Evolutionary conservation across 1,139 yeast genomes (phyloP).

Genomic region (Yamadazyma siamensis): DNA sequence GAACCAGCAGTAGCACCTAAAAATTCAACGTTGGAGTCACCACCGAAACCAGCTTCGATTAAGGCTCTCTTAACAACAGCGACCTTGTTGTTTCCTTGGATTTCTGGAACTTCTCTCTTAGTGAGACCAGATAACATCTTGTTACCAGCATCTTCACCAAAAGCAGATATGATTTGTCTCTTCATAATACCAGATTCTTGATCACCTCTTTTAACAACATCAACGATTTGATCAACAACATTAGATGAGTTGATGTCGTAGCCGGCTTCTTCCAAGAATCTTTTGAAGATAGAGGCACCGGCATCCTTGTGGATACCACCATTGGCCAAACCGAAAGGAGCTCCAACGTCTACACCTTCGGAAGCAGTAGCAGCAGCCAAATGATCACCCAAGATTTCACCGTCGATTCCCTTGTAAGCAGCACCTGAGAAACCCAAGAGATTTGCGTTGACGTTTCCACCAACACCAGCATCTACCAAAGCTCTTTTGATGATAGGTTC

Average conservation of each 20-base stretch:
- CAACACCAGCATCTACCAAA: slow-evolving; percentile 13
- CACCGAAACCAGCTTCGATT: slow-evolving; percentile 11
- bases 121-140: slow-evolving; percentile 9
- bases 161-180: slow-evolving; percentile 13
- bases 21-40: slow-evolving; percentile 6
- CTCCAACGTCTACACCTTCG: slow-evolving; percentile 9
- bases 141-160: slow-evolving; percentile 11
- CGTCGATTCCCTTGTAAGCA: slow-evolving; percentile 11
- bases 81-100: slow-evolving; percentile 10
- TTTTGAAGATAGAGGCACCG: slow-evolving; percentile 11
- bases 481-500: slow-evolving; percentile 14
- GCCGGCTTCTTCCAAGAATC: slow-evolving; percentile 12
- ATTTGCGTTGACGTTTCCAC: slow-evolving; percentile 10
- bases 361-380: slow-evolving; percentile 13
- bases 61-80: slow-evolving; percentile 11
- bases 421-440: slow-evolving; percentile 11
- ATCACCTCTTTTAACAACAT: slow-evolving; percentile 9
- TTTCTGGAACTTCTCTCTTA: slow-evolving; percentile 8
- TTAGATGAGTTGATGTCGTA: slow-evolving; percentile 9
- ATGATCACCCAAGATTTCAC: slow-evolving; percentile 11
- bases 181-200: slow-evolving; percentile 10
- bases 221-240: slow-evolving; percentile 10
- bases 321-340: slow-evolving; percentile 11
- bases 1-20: slow-evolving; percentile 11
- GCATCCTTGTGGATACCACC: slow-evolving; percentile 10